Evolutionary conservation across 2,329 filamentous ascomycete genomes (phyloP).

Genomic region (Lasiodiplodia hormozganensis): DNA sequence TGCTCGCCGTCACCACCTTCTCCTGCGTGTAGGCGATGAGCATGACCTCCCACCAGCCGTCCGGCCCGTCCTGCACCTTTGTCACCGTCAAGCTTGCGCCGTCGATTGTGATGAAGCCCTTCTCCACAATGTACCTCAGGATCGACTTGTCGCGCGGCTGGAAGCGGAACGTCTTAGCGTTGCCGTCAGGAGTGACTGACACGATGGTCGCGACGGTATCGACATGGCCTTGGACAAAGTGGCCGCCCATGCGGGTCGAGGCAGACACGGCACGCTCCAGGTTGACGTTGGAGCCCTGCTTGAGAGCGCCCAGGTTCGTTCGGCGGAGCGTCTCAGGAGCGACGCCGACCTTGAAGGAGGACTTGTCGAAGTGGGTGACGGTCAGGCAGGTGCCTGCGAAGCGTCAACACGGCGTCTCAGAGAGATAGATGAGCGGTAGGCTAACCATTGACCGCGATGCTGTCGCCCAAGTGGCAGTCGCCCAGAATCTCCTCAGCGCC

Average conservation of each 20-base stretch:
- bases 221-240: conserved; percentile 98
- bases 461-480: conserved; percentile 88
- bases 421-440: background rate
- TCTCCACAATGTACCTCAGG: conserved; percentile 89
- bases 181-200: conserved; percentile 79
- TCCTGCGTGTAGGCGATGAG: conserved; percentile 96
- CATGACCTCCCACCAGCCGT: conserved; percentile 95
- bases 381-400: conserved; percentile 79
- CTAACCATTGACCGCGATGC: conserved; percentile 87
- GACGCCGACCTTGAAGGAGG: conserved; percentile 86
- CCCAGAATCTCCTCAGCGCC: conserved; percentile 76
- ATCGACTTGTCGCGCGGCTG: conserved; percentile 72
- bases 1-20: conserved; percentile 81
- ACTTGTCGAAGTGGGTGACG: conserved; percentile 72
- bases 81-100: conserved; percentile 95
- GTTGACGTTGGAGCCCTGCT: conserved; percentile 75
- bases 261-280: conserved; percentile 92
- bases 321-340: conserved; percentile 94
- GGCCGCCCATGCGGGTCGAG: conserved; percentile 93
- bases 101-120: conserved; percentile 93
- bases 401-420: conserved; percentile 13
- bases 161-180: conserved; percentile 87
- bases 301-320: conserved; percentile 86
- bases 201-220: conserved; percentile 84
- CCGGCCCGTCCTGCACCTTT: conserved; percentile 76